Base-by-base conservation (phyloP, 2,329 filamentous ascomycete genomes). In the Thelonectria olida region DNA sequence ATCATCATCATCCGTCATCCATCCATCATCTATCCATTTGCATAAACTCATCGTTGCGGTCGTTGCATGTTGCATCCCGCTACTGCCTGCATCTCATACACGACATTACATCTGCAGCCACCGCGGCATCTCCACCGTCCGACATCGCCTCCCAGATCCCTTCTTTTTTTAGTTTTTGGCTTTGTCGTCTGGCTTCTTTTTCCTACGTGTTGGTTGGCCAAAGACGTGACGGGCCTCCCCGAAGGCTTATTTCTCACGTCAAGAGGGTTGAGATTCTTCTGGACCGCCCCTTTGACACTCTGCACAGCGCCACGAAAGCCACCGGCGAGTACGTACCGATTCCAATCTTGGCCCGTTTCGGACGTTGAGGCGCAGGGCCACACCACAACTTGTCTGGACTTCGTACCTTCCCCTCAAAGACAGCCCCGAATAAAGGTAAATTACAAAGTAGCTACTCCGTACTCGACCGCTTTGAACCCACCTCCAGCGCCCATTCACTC, bases 331-430 rank as follows among this genome's bases (percentile, higher is more conserved):
- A 49, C 50, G 28, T 31, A 31, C 28, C 28, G 58, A 45, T 22
- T 53, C 17, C 48, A 7, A 19, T 13, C 45, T 49, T 39, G 42
- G 53, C 53, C 53, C 53, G 44, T 49, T 56, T 56, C 17, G 44
- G 53, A 56, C 23, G 23, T 31, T 49, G 44, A 56, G 53, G 53
- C 53, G 53, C 53, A 56, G 53, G 53, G 53, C 42, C 41, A 31
- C 52, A 20, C 12, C 39, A 3, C 17, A 28, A n/a, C n/a, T n/a
- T n/a, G n/a, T n/a, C n/a, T n/a, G n/a, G n/a, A n/a, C n/a, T n/a
- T 34, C 31, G 31, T 34, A 34, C 31, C 31, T 34, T 34, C 31
- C 31, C 31, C 31, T 15, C 31, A 6, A 34, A 34, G 31, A 34
- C 13, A 15, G 19, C 38, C 38, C 38, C 19, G 38, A 41, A 41